Conservation (phyloP, 495 filamentous ascomycete species). For the Aspergillus nidulans region DNA sequence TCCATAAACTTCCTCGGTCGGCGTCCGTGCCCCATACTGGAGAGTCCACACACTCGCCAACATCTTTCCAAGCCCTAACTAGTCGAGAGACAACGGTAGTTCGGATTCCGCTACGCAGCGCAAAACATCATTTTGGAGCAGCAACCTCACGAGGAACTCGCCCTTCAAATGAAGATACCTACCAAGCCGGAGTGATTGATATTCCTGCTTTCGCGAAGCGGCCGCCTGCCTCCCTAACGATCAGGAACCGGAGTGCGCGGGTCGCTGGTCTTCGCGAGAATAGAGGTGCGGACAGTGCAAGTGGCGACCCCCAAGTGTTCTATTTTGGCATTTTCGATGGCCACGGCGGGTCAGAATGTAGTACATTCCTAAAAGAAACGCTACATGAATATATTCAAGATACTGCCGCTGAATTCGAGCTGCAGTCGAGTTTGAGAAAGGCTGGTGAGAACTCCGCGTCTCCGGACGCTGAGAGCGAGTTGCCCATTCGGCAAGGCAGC, state of each 20-base stretch:
- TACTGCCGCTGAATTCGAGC: slow-evolving; percentile 64
- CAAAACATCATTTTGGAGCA: slow-evolving; percentile 93
- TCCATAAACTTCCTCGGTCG: slow-evolving; percentile 77
- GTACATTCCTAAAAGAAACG: slow-evolving; percentile 74
- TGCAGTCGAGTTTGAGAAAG: slow-evolving; percentile 61
- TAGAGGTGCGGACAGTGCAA: slow-evolving; percentile 63
- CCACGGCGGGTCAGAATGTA: slow-evolving; percentile 88
- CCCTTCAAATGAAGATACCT: slow-evolving; percentile 86
- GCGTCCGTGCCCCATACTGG: slow-evolving; percentile 76
- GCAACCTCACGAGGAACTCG: slow-evolving; percentile 74
- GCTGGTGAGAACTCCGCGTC: slow-evolving; percentile 9
- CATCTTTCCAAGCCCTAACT: slow-evolving; percentile 51
- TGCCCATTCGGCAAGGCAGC: slow-evolving; percentile 39
- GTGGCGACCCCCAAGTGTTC: slow-evolving; percentile 90
- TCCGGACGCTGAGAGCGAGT: slow-evolving; percentile 9
- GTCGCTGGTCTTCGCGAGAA: slow-evolving; percentile 32
- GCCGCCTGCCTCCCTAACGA: slow-evolving; percentile 64
- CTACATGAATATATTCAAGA: slow-evolving; percentile 88
- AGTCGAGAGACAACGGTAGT: slow-evolving; percentile 89
- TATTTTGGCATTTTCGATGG: slow-evolving; percentile 97
- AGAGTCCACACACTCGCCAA: slow-evolving; percentile 49
- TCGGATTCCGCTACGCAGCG: slow-evolving; percentile 87
- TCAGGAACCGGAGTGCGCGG: slow-evolving; percentile 19
- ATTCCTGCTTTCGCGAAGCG: slow-evolving; percentile 88
- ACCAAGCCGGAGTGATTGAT: slow-evolving; percentile 90